phyloP scores from a whole-genome alignment of 495 filamentous ascomycete species.

The Trichoderma parareesei region DNA sequence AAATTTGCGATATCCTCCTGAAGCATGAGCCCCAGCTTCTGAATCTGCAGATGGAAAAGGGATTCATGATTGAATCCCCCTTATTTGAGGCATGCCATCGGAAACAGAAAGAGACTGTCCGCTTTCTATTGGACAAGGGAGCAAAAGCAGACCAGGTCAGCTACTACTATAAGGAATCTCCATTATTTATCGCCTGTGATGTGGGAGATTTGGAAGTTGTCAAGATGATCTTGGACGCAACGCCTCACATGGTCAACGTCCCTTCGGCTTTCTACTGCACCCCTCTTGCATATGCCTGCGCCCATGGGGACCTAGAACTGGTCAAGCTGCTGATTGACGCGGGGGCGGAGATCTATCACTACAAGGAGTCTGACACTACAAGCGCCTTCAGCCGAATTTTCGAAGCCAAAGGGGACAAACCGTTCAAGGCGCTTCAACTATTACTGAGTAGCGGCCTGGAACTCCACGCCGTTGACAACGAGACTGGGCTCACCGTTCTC shows the following conservation, averaged over 20 bases:
- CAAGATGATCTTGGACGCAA: background rate
- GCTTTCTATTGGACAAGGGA: background rate
- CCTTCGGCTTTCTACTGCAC: background rate
- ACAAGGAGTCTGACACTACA: background rate
- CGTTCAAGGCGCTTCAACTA: background rate
- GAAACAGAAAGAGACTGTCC: constrained; percentile 1
- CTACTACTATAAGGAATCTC: constrained; percentile 2
- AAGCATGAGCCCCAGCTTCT: background rate
- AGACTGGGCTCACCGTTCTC: background rate
- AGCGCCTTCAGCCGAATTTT: background rate
- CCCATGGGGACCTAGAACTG: background rate
- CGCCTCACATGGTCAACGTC: background rate
- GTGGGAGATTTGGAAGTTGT: constrained; percentile 1
- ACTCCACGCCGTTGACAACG: background rate
- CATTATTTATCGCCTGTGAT: background rate
- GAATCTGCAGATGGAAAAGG: background rate
- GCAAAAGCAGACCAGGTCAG: background rate
- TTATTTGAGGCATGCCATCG: background rate
- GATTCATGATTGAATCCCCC: constrained; percentile 3
- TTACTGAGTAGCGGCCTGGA: background rate
- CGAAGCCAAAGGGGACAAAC: background rate
- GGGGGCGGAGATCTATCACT: background rate
- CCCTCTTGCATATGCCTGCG: background rate
- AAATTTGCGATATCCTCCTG: background rate
- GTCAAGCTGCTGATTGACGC: background rate